Conservation (phyloP, 176 grass and related monocot species). For the Avena insularis region DNA sequence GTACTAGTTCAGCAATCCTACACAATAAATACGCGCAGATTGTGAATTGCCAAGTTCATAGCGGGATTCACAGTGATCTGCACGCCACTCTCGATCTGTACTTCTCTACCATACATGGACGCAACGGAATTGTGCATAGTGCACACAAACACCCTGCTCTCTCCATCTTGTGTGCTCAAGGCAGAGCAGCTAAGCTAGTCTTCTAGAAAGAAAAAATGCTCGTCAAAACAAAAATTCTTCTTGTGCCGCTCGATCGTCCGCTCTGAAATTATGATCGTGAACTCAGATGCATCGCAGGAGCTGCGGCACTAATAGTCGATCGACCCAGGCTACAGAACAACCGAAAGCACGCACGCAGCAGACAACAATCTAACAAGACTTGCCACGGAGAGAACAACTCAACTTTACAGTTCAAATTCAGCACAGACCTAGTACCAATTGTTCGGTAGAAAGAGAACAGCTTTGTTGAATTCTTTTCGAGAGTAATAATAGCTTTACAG, state of each 20-base stretch:
- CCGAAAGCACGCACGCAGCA: neutral
- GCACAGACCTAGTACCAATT: neutral
- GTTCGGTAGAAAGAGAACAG: no score
- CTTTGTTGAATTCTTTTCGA: no score
- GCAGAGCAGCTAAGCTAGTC: neutral
- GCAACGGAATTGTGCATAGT: neutral
- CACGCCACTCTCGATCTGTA: neutral
- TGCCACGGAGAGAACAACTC: neutral
- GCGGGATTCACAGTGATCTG: neutral
- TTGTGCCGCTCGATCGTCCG: neutral
- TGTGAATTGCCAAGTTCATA: neutral
- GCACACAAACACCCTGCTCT: neutral
- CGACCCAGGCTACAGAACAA: neutral
- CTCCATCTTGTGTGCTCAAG: no score
- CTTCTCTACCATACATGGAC: neutral
- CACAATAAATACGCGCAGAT: neutral
- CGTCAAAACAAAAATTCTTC: no score
- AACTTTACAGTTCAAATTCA: neutral
- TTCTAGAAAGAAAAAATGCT: neutral
- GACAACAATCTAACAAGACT: neutral
- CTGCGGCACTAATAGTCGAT: neutral
- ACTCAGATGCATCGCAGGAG: neutral
- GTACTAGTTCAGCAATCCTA: no score
- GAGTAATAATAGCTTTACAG: neutral
- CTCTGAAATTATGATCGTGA: neutral